Conservation (phyloP, 2,329 filamentous ascomycete genomes). For the Aspergillus fumigatiaffinis region DNA sequence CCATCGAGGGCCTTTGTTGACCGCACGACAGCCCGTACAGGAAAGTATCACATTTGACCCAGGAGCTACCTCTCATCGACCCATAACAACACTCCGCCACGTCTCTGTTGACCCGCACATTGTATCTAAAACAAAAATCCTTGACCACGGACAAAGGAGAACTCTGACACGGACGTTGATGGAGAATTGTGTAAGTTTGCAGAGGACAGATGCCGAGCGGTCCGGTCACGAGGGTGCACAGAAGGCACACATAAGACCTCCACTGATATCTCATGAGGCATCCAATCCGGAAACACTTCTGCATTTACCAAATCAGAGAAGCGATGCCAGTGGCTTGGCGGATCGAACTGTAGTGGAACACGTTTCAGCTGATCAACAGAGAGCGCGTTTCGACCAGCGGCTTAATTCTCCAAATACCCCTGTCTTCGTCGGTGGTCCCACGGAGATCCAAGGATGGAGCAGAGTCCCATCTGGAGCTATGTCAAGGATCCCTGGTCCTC, state of each 20-base stretch:
- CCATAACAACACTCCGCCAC: conserved; percentile 4
- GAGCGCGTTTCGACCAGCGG: conserved; percentile 15
- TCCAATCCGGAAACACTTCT: background rate
- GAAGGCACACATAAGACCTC: background rate
- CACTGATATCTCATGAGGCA: background rate
- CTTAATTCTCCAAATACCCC: conserved; percentile 21
- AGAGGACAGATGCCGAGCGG: background rate
- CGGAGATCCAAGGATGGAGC: conserved; percentile 15
- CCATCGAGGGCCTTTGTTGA: conserved; percentile 15
- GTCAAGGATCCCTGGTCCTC: conserved; percentile 11
- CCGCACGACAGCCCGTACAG: conserved; percentile 16
- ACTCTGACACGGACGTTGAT: conserved; percentile 5
- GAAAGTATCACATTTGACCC: conserved; percentile 10
- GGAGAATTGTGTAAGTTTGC: conserved; percentile 18
- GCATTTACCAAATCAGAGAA: background rate
- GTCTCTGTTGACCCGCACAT: conserved; percentile 14
- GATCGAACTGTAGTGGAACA: conserved; percentile 20
- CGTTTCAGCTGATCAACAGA: conserved; percentile 13
- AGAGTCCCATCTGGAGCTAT: conserved; percentile 15
- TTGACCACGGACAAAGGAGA: conserved; percentile 11
- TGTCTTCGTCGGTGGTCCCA: conserved; percentile 31
- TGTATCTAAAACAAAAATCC: conserved; percentile 10
- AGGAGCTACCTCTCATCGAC: conserved; percentile 11
- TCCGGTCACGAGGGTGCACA: background rate
- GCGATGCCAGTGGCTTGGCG: conserved; percentile 19